Base-by-base conservation (phyloP, 805 yeast species). In the Candida takata region DNA sequence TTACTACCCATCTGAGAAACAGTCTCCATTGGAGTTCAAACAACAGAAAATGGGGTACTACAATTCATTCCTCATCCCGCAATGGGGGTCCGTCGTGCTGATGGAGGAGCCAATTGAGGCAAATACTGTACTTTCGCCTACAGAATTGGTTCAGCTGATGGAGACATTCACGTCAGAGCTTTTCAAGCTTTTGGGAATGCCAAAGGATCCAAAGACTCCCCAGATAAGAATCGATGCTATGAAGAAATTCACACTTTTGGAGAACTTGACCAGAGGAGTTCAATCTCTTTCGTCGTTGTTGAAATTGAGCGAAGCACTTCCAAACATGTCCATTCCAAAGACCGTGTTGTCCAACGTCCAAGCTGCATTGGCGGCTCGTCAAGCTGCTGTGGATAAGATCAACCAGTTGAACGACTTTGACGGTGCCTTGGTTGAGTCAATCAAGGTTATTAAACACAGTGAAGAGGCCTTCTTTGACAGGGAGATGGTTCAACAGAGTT, bases 401-500 rank as follows among this genome's bases (percentile, higher is more conserved):
- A 40, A 38, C 28, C n/a, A 23, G 8, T 26, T 32, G 11, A 27
- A 30, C 5, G 49, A 50, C 15, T 64, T 65, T 57, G 69, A 79
- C 11, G 48, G 55, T n/a, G 84, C 94, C 0, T 64, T 78, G 29
- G 51, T 61, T 11, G 60, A 69, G 31, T 82, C 96, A 1, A 71
- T 78, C 45, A 44, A 53, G 15, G 42, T 62, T 33, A 48, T 58
- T 2, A 34, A 51, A 29, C 44, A 47, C n/a, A 54, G 62, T 27
- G 77, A 73, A 42, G 65, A 65, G 31, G 97, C 97, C 0, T 90
- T 90, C 51, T 90, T 90, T 57, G 95, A 90, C 48, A 84, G 84
- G 48, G 88, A 82, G 56, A 90, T 92, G 96, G 85, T 92, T 20
- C 95, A 86, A 51, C 97, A 90, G 54, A 85, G 82, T 37, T 87